A percentile compares a stretch with the other conserved stretches of the same genome.
Evolutionary conservation across 257 asterid genomes (phyloP).

Genomic region (Nicotiana otophora): DNA sequence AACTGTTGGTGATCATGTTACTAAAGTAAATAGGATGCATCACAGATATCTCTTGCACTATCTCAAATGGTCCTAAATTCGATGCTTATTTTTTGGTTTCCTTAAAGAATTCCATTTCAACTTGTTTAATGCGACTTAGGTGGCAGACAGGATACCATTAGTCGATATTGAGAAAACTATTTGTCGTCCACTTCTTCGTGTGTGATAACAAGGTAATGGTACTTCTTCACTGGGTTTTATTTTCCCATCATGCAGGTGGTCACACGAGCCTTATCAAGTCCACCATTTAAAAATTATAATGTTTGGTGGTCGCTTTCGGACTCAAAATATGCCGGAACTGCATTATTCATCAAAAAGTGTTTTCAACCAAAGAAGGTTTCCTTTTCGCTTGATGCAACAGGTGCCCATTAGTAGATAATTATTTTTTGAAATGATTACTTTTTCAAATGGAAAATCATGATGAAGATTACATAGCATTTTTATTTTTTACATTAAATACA

Average conservation of each 20-base stretch:
- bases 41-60: not conserved
- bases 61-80: not conserved
- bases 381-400: constrained; percentile 78
- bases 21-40: constrained; percentile 5
- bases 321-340: constrained; percentile 95
- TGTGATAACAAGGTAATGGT: not conserved
- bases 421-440: not conserved
- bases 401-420: constrained; percentile 24
- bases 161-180: not conserved
- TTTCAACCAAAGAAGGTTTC: constrained; percentile 67
- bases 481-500: not conserved
- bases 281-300: constrained; percentile 59
- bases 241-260: constrained; percentile 48
- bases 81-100: not conserved
- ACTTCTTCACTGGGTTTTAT: not conserved
- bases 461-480: not conserved
- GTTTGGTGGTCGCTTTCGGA: constrained; percentile 99
- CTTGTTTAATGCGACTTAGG: not conserved
- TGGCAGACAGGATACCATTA: not conserved
- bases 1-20: not conserved
- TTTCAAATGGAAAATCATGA: not conserved
- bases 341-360: constrained; percentile 64
- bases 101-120: not conserved
- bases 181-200: not conserved
- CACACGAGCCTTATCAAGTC: constrained; percentile 64